Evolutionary conservation across 371 early-diverging fungal genomes (phyloP).

Genomic region (Haplosporangium sp.): DNA sequence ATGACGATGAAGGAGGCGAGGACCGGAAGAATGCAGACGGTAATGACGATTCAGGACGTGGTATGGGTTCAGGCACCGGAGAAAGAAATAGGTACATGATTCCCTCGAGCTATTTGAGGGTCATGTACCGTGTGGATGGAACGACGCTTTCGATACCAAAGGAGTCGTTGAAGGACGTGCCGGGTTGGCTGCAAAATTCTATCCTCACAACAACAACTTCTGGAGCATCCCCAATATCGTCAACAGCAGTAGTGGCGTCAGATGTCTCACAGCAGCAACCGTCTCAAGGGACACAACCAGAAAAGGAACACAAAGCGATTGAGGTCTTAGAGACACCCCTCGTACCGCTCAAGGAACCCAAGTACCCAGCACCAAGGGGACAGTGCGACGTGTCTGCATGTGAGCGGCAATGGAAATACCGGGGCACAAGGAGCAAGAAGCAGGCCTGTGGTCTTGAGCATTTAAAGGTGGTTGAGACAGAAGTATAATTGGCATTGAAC

Average conservation of each 20-base stretch:
- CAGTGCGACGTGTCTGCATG: constrained; percentile 33
- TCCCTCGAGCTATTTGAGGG: constrained; percentile 36
- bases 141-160: constrained; percentile 51
- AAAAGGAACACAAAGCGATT: constrained; percentile 14
- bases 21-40: constrained; percentile 20
- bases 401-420: constrained; percentile 41
- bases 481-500: constrained; percentile 5
- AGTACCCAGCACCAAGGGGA: constrained; percentile 36
- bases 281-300: no score
- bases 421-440: constrained; percentile 46
- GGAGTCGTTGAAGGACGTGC: constrained; percentile 31
- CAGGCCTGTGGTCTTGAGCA: constrained; percentile 49
- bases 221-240: not conserved
- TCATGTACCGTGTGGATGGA: constrained; percentile 16
- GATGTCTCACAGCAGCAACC: not conserved
- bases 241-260: not conserved
- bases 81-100: constrained; percentile 15
- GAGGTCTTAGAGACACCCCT: constrained; percentile 29
- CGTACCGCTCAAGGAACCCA: constrained; percentile 29
- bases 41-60: not conserved
- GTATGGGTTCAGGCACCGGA: not conserved
- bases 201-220: constrained; percentile 3
- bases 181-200: constrained; percentile 34
- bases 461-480: constrained; percentile 34
- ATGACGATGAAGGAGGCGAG: constrained; percentile 49